Evolutionary conservation across 768 basidiomycete genomes (phyloP).

Genomic region (Neoboletus magnificus): DNA sequence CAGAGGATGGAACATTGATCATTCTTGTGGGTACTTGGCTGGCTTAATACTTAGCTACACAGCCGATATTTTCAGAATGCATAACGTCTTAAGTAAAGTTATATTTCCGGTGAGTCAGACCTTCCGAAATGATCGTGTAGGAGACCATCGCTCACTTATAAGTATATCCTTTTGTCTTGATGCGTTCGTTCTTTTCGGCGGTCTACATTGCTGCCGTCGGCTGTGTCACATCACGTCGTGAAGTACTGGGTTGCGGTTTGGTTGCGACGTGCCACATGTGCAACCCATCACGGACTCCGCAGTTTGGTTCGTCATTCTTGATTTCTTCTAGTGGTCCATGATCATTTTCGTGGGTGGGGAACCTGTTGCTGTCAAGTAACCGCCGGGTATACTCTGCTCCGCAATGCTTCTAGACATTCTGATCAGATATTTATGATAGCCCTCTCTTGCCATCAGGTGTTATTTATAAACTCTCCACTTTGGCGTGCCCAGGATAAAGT

Average conservation of each 20-base stretch:
- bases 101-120: background rate
- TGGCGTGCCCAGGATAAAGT: background rate
- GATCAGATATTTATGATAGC: background rate
- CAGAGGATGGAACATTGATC: too few relatives aligned
- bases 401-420: background rate
- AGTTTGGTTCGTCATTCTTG: background rate
- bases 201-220: background rate
- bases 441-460: background rate
- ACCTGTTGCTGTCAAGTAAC: background rate
- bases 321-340: background rate
- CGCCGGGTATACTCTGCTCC: background rate
- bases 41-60: too few relatives aligned
- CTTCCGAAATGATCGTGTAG: background rate
- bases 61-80: too few relatives aligned
- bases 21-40: too few relatives aligned
- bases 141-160: background rate
- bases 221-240: too few relatives aligned
- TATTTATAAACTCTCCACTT: background rate
- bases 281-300: background rate
- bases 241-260: too few relatives aligned
- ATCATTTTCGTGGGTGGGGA: too few relatives aligned
- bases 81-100: background rate
- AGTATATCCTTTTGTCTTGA: background rate
- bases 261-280: too few relatives aligned
- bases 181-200: too few relatives aligned